These are phyloP conservation scores for Protomyces arabidopsidicola DNA, from an alignment of 1,139 yeast species.

Conservation along the genomic window DNA sequence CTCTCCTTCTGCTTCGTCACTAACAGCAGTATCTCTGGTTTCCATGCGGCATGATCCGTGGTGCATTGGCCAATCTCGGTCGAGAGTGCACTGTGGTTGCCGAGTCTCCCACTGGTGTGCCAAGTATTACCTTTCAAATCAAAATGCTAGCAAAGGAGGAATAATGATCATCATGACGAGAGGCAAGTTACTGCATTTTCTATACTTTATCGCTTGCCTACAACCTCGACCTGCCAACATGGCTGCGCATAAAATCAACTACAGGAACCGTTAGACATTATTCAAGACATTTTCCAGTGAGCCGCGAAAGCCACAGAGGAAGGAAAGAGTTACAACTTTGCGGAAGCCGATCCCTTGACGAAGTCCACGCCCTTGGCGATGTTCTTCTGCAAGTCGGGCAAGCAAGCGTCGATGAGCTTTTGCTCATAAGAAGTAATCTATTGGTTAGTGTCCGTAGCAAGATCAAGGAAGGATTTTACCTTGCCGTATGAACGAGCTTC, in stretches of 20 bases:
- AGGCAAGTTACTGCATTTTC: not conserved
- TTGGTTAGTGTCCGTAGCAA: not conserved
- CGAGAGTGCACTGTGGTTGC: constrained; percentile 21
- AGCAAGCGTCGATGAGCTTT: constrained; percentile 52
- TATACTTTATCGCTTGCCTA: too few relatives aligned
- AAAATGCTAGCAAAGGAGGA: constrained; percentile 45
- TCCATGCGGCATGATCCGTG: constrained; percentile 80
- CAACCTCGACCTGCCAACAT: too few relatives aligned
- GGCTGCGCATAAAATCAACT: not conserved
- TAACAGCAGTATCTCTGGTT: constrained; percentile 54
- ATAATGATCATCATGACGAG: not conserved
- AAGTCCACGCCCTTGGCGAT: constrained; percentile 56
- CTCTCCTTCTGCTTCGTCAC: not conserved
- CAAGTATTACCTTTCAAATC: constrained; percentile 67
- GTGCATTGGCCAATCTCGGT: constrained; percentile 68
- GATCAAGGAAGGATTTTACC: not conserved
- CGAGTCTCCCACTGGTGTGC: constrained; percentile 42
- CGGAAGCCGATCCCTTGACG: constrained; percentile 14
- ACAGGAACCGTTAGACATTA: not conserved
- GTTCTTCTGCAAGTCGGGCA: constrained; percentile 50
- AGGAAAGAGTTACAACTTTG: constrained; percentile 26
- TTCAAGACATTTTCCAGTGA: not conserved
- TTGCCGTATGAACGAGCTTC: constrained; percentile 22
- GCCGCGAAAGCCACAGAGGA: not conserved
- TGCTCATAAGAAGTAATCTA: constrained; percentile 77